These are phyloP conservation scores for Syzygium aromaticum DNA, from an alignment of 345 rosid genomes.

Conservation along the genomic window DNA sequence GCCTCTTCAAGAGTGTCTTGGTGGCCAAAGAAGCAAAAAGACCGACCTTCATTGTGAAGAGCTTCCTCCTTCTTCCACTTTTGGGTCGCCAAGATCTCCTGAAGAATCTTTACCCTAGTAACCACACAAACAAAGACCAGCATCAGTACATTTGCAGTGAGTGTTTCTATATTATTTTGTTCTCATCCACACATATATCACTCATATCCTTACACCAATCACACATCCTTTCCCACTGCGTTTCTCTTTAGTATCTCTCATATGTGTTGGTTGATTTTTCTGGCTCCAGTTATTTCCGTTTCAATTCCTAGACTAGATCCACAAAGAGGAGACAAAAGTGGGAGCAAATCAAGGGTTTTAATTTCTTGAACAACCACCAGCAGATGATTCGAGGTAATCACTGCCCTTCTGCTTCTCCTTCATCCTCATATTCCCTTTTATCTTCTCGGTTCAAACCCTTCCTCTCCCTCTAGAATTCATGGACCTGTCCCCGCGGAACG, in stretches of 20 bases:
- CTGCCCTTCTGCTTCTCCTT: not conserved
- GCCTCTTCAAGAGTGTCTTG: not conserved
- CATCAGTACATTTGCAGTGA: not conserved
- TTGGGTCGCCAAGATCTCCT: not conserved
- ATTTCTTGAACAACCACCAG: not conserved
- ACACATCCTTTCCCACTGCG: not conserved
- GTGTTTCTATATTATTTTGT: not conserved
- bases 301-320: not conserved
- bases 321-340: not conserved
- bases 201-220: not conserved
- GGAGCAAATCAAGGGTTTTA: not conserved
- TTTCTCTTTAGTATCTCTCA: not conserved
- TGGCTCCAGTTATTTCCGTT: not conserved
- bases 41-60: not conserved
- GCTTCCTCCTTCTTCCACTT: not conserved
- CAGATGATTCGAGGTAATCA: not conserved
- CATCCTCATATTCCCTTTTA: not conserved
- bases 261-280: not conserved
- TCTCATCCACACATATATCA: not conserved
- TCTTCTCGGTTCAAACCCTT: not conserved
- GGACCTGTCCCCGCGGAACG: not conserved
- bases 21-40: slow-evolving; percentile 7
- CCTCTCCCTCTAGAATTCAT: not conserved
- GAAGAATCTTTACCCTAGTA: not conserved
- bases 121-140: not conserved